Evolutionary conservation across 2,329 filamentous ascomycete genomes (phyloP), one percentile per base, ranked within the genome.

Genomic region (Metarhizium brunneum): DNA sequence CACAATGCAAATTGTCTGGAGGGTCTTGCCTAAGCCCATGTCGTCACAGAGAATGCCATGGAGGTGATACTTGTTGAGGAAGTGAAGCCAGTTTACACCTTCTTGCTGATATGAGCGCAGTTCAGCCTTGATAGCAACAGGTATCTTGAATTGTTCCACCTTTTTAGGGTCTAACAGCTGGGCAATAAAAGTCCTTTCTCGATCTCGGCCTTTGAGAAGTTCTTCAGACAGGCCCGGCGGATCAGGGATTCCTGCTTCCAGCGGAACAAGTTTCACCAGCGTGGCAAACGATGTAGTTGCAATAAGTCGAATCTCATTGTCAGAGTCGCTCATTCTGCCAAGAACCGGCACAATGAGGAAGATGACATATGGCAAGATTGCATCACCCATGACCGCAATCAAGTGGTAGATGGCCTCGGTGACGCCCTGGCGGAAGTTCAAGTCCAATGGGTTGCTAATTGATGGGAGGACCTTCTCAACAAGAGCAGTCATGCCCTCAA

Each of bases 41-140:
- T 99, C 94, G 66, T 99, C 94, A 68, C 94, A 99, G 57, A 99
- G 88, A 70, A 99, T 96, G 51, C 94, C 94, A 64, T 99, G 95
- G 1, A 99, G 83, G 65, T 99, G 92, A 68, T 97, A 99, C 56
- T 92, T 92, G 69, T 99, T 99, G 62, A 99, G 85, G 74, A 99
- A 99, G 56, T 95, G 86, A 53, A 99, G 83, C 94, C 94, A 99
- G 68, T 99, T 99, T 67, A 99, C 92, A 68, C 94, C 94, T 54
- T 99, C 94, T 71, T 99, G 94, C 70, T 99, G 95, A 68, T 99
- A 99, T 0, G 92, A 95, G 60, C 94, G 89, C 53, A 99, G 81
- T 65, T 95, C 90, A 0, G 94, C 95, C 71, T 97, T 97, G 76
- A 99, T 99, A 4, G 90, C 88, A 47, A 99, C 94, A 0, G 94